Base-by-base conservation (phyloP, 1,139 yeast species). In the Hyphopichia fennica region DNA sequence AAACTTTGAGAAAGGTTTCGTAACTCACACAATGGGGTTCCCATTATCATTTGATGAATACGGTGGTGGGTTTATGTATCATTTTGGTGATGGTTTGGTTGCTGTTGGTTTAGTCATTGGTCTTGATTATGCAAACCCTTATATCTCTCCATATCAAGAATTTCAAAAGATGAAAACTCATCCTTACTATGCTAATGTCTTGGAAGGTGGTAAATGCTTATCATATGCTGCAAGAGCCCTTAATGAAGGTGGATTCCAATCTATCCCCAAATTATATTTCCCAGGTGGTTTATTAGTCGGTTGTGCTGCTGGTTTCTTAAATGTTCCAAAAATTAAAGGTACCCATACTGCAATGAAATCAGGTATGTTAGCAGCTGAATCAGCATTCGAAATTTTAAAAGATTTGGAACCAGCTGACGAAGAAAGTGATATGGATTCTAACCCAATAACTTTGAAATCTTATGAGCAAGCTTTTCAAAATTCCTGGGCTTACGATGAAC, bases 21-120 rank as follows among this genome's bases (percentile, higher is more conserved):
- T 88, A n/a, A 82, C 86, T 1, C 99, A 93, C 60, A 74, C 95
- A 1, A 69, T 93, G 75, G 99, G 99, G 2, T 89, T 75, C 58
- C 99, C 99, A n/a, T 69, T 93, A 45, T 61, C 79, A 23, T 67
- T 75, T 34, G 82, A 78, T 40, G 84, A 84, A 5, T 93, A 93
- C 57, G 99, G 99, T 36, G 99, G 99, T 51, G 98, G 97, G 0
- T 93, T 93, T 69, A 87, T 87, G 78, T 93, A 93, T 63, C 99
- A 93, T 66, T 93, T 93, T 63, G 97, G 97, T 37, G 96, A 90
- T 45, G 90, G 91, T 9, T 67, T 89, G 42, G 98, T 91, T 9
- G 74, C 96, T 2, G 87, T 93, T 6, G 99, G 99, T 2, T 61
- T 91, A 14, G 98, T 93, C 6, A 78, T 90, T 38, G 99, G 99